These are phyloP conservation scores for Cairneyella variabilis DNA, from an alignment of 495 filamentous ascomycete genomes.

Conservation along the genomic window DNA sequence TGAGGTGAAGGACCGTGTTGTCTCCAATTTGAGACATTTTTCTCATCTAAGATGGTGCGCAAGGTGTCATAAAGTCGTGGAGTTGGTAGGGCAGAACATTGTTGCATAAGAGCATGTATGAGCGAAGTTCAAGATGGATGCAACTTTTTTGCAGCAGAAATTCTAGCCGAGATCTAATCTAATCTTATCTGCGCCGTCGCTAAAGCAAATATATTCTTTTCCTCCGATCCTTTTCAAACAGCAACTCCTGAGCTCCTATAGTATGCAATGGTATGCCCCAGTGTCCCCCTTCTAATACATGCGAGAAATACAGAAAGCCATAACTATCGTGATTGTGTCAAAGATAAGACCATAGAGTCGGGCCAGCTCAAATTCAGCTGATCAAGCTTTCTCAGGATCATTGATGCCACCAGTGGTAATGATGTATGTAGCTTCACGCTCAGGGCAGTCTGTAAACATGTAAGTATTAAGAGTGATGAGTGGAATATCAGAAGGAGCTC, in stretches of 20 bases:
- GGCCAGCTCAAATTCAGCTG: no score
- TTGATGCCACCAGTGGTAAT: constrained; percentile 77
- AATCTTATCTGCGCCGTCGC: constrained; percentile 13
- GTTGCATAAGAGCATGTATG: neutral
- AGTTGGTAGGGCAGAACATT: no score
- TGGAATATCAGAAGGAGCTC: constrained; percentile 18
- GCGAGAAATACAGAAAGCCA: neutral
- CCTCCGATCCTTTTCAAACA: constrained; percentile 14
- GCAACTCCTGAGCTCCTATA: constrained; percentile 13
- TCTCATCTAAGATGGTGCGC: neutral
- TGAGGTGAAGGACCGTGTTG: constrained; percentile 50
- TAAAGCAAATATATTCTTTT: neutral
- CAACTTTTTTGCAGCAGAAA: constrained; percentile 16
- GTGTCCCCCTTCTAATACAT: neutral
- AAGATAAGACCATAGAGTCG: no score
- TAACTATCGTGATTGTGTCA: neutral
- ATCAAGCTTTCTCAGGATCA: constrained; percentile 57
- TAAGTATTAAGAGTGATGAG: neutral
- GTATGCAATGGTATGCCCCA: neutral
- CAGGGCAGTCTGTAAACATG: constrained; percentile 57
- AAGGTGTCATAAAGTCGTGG: constrained; percentile 9
- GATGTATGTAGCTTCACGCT: constrained; percentile 73
- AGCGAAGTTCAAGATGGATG: neutral
- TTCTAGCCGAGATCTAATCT: constrained; percentile 22
- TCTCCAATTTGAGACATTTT: constrained; percentile 32